phyloP scores from a whole-genome alignment of 176 grass and related monocot genomes.

The Aegilops speltoides region DNA sequence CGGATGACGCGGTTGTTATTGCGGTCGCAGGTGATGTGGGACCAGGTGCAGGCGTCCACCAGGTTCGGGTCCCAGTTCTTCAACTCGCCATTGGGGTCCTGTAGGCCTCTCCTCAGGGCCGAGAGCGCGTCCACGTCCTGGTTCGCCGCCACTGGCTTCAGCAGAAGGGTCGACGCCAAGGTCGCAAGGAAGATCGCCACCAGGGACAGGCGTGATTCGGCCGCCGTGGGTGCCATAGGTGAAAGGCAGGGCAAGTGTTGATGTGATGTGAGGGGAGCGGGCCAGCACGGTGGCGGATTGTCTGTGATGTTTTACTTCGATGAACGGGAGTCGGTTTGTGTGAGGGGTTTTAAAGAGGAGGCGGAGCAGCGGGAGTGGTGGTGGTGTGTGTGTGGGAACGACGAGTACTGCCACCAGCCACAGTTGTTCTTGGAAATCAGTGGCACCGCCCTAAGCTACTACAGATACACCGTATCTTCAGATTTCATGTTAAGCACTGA shows the following conservation, averaged over 20 bases:
- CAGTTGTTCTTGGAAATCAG: too few species aligned
- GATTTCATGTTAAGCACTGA: too few species aligned
- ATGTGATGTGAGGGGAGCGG: background rate
- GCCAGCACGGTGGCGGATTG: background rate
- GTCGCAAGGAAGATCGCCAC: background rate
- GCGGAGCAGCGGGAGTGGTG: too few species aligned
- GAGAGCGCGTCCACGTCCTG: background rate
- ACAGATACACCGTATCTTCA: too few species aligned
- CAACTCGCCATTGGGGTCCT: background rate
- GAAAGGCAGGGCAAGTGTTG: background rate
- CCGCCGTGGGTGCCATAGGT: background rate
- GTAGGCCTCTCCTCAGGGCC: background rate
- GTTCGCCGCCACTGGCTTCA: background rate
- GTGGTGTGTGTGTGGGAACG: too few species aligned
- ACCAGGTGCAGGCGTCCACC: background rate
- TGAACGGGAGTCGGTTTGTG: background rate
- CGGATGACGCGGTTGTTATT: background rate
- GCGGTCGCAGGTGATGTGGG: background rate
- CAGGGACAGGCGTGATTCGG: background rate
- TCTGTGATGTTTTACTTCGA: background rate
- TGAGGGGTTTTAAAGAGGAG: background rate
- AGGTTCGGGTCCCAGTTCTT: background rate
- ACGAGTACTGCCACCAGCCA: too few species aligned
- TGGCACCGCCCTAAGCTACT: background rate
- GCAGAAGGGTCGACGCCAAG: background rate